Base-by-base conservation (phyloP, 2,329 filamentous ascomycete genomes). In the Alternaria rosae region DNA sequence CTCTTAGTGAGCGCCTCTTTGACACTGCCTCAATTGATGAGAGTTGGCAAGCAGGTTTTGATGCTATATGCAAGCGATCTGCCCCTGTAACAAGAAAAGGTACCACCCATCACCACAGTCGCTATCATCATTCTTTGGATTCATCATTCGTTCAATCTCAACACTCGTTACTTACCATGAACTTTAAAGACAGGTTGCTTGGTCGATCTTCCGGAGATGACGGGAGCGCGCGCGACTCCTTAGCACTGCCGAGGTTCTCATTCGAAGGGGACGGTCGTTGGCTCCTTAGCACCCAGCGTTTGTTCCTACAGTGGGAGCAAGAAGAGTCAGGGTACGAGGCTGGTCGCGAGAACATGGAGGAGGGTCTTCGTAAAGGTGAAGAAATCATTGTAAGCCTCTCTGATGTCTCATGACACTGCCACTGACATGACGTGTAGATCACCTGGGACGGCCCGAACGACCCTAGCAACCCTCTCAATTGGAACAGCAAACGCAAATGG, bases 401-500 rank as follows among this genome's bases (percentile, higher is more conserved):
- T 13, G 6, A 9, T 20, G 7, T 11, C 26, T 45, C 11, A 20
- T 20, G 23, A 7, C 44, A 55, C 30, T 13, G 50, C 15, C 25
- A 43, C 63, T 72, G 28, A 70, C 57, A 28, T 44, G 38, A 43
- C 35, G 38, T 54, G 28, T 48, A 76, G 73, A 66, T 84, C 9
- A 78, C 78, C 0, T 84, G 81, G 81, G 81, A 83, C 59, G 79
- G 81, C 2, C 80, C 81, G 5, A 74, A 82, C 50, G 82, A 84
- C 59, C 81, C 80, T 13, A 70, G 65, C 32, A 84, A 84, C 58
- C 82, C 82, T 3, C 81, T 82, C 61, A 85, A 84, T 61, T 84
- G 82, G 82, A 70, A 75, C 3, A 74, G 75, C 51, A 75, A 75
- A 52, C 73, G 76, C 51, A 83, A 83, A 67, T 84, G 82, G 82